phyloP scores from a whole-genome alignment of 2,329 filamentous ascomycete species.

The Tolypocladium guangdongense region DNA sequence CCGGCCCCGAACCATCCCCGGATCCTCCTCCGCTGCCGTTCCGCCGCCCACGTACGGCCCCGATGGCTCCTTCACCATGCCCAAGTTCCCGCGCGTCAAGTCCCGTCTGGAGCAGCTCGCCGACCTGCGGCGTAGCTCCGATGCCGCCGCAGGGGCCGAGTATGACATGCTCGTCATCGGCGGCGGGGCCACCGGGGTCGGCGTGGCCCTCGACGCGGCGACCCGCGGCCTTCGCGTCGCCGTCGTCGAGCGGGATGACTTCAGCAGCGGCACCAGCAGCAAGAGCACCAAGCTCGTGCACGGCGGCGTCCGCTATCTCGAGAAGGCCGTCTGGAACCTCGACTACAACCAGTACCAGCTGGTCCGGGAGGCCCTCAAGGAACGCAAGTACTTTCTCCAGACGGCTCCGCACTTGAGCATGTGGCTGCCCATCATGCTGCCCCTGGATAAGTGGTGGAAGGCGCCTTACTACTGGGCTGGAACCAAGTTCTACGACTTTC shows the following conservation, averaged over 20 bases:
- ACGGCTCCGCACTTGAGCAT: slow-evolving; percentile 63
- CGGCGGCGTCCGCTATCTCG: slow-evolving; percentile 62
- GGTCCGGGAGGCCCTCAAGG: slow-evolving; percentile 61
- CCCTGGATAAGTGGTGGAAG: slow-evolving; percentile 67
- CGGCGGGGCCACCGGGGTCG: slow-evolving; percentile 59
- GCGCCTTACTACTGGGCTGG: slow-evolving; percentile 68
- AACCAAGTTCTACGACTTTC: slow-evolving; percentile 73
- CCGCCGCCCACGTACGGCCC: slow-evolving; percentile 60
- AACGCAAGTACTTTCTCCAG: slow-evolving; percentile 65
- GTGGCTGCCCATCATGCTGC: slow-evolving; percentile 69
- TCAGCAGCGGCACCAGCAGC: slow-evolving; percentile 61
- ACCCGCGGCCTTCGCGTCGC: slow-evolving; percentile 63
- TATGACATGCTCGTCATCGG: slow-evolving; percentile 64
- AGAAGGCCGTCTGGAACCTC: slow-evolving; percentile 66
- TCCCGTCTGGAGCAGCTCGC: slow-evolving; percentile 53
- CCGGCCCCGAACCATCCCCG: slow-evolving; percentile 62
- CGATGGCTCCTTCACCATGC: slow-evolving; percentile 56
- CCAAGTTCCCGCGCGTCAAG: slow-evolving; percentile 53
- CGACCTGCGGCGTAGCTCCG: slow-evolving; percentile 35
- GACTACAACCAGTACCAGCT: slow-evolving; percentile 64
- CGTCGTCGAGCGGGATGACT: slow-evolving; percentile 62
- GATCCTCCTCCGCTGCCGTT: slow-evolving; percentile 55
- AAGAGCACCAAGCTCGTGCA: slow-evolving; percentile 73
- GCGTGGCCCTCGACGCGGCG: slow-evolving; percentile 61
- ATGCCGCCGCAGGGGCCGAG: slow-evolving; percentile 25